These are phyloP conservation scores for Apiosordaria backusii DNA, from an alignment of 495 filamentous ascomycete genomes.

Conservation along the genomic window DNA sequence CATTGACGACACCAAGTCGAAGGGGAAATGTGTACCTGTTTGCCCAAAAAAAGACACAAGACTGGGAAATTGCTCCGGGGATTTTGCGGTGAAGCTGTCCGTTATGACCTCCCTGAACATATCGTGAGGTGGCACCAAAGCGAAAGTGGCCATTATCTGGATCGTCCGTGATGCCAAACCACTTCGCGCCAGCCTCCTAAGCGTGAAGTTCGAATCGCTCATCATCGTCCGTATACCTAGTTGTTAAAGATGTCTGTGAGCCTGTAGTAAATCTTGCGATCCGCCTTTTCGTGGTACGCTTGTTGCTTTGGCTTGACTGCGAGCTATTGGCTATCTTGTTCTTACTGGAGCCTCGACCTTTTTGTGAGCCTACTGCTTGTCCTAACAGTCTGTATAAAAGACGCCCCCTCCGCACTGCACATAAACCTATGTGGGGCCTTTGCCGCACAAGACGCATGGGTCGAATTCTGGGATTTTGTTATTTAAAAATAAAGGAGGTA, in stretches of 20 bases:
- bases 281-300: slow-evolving; percentile 31
- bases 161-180: slow-evolving; percentile 45
- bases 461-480: no score
- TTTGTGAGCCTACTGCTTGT: slow-evolving; percentile 16
- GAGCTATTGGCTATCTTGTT: background rate
- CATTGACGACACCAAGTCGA: no score
- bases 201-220: slow-evolving; percentile 31
- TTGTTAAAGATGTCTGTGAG: slow-evolving; percentile 29
- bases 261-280: slow-evolving; percentile 26
- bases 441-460: no score
- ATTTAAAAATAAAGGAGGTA: no score
- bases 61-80: slow-evolving; percentile 37
- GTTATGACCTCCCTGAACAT: slow-evolving; percentile 43
- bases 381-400: slow-evolving; percentile 16
- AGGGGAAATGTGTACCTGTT: slow-evolving; percentile 29
- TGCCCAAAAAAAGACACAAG: slow-evolving; percentile 51
- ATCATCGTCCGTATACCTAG: slow-evolving; percentile 24
- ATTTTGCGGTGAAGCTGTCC: slow-evolving; percentile 29
- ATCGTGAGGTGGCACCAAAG: slow-evolving; percentile 27
- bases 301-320: no score
- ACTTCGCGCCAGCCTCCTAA: slow-evolving; percentile 45
- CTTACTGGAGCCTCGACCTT: slow-evolving; percentile 4
- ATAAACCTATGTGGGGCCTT: no score
- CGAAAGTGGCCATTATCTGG: slow-evolving; percentile 31
- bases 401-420: background rate